phyloP scores from a whole-genome alignment of 2,329 filamentous ascomycete species.

The Fusarium vanettenii region DNA sequence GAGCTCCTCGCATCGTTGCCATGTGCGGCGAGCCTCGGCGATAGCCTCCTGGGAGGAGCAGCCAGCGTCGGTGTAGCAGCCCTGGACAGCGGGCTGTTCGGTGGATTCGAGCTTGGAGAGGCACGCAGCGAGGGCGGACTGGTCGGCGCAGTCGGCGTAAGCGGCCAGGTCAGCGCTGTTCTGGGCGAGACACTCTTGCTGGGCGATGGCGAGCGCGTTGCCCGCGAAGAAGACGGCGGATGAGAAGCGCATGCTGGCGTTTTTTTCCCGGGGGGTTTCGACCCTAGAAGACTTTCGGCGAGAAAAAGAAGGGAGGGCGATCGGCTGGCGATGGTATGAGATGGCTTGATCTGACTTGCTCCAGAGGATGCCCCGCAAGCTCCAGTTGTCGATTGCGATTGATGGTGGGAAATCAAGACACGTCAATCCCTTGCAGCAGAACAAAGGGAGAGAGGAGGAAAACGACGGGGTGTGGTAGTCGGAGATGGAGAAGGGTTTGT shows the following conservation, averaged over 20 bases:
- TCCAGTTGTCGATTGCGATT: slow-evolving; percentile 28
- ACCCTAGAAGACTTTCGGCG: not conserved
- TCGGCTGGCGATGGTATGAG: not conserved
- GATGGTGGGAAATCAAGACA: slow-evolving; percentile 22
- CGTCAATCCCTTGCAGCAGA: slow-evolving; percentile 29
- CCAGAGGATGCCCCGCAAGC: slow-evolving; percentile 39
- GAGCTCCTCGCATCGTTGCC: slow-evolving; percentile 49
- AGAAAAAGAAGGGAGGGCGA: not conserved
- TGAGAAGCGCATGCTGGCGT: slow-evolving; percentile 46
- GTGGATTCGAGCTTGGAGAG: slow-evolving; percentile 50
- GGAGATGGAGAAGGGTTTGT: slow-evolving; percentile 14
- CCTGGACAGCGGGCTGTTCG: slow-evolving; percentile 50
- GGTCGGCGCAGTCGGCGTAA: slow-evolving; percentile 58
- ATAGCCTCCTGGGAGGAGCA: slow-evolving; percentile 48
- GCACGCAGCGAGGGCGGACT: slow-evolving; percentile 56
- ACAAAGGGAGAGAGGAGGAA: not conserved
- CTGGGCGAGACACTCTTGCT: slow-evolving; percentile 54
- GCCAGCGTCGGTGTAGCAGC: slow-evolving; percentile 51
- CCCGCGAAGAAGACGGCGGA: slow-evolving; percentile 49
- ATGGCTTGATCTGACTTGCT: slow-evolving; percentile 16
- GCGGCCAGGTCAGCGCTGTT: slow-evolving; percentile 54
- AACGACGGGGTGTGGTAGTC: not conserved
- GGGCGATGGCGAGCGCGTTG: slow-evolving; percentile 48
- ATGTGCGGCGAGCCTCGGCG: slow-evolving; percentile 44
- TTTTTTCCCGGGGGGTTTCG: not conserved